Evolutionary conservation across 2,329 filamentous ascomycete genomes (phyloP).

Genomic region (Aspergillus awamori): DNA sequence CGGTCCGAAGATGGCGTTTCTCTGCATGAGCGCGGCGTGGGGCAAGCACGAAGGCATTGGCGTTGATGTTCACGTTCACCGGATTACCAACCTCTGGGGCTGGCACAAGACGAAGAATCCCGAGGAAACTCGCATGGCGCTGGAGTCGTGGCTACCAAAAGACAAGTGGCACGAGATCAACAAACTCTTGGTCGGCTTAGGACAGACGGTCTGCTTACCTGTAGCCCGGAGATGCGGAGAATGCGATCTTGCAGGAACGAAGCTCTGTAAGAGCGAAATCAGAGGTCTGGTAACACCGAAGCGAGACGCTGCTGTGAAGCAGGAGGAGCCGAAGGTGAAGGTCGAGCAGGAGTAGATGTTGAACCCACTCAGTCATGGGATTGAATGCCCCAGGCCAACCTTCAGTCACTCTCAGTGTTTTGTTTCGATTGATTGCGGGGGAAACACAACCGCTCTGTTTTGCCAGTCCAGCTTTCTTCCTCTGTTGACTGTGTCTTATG

Average conservation of each 20-base stretch:
- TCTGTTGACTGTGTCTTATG: not conserved
- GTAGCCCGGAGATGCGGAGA: conserved; percentile 80
- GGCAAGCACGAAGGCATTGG: conserved; percentile 75
- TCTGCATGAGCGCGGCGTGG: conserved; percentile 79
- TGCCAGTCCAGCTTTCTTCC: not conserved
- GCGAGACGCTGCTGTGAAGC: conserved; percentile 29
- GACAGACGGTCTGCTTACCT: conserved; percentile 82
- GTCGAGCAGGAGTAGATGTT: conserved; percentile 19
- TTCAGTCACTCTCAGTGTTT: not conserved
- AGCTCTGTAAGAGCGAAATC: conserved; percentile 75
- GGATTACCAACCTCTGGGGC: conserved; percentile 91
- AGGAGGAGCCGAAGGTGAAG: conserved; percentile 24
- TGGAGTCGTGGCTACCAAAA: conserved; percentile 80
- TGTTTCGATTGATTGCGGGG: not conserved
- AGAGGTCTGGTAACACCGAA: conserved; percentile 62
- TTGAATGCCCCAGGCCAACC: not conserved
- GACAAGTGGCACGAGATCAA: conserved; percentile 94
- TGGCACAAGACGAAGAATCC: conserved; percentile 83
- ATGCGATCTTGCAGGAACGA: conserved; percentile 75
- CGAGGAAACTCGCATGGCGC: conserved; percentile 74
- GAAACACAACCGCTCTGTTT: not conserved
- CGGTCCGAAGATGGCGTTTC: conserved; percentile 91
- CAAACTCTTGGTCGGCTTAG: conserved; percentile 81
- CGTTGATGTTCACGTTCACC: conserved; percentile 92
- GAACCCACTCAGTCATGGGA: not conserved